Conservation (phyloP, 1,284 basidiomycete species). For the Fistulina hepatica region DNA sequence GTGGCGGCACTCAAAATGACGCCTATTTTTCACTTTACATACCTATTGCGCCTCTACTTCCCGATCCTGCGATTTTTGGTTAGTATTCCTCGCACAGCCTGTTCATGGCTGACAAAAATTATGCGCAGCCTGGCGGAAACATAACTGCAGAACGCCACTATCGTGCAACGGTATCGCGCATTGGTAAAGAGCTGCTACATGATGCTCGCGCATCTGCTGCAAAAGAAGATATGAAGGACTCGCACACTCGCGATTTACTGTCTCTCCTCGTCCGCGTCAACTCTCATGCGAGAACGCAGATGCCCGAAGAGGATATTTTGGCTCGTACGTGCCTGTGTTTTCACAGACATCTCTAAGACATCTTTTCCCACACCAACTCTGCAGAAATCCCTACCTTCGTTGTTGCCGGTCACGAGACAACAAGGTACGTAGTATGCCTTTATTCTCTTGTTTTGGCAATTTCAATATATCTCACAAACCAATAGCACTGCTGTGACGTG, state of each 20-base stretch:
- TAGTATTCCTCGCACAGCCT: not conserved
- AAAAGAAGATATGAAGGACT: conserved; percentile 23
- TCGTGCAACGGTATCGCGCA: not conserved
- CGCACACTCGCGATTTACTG: conserved; percentile 36
- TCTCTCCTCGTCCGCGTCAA: conserved; percentile 56
- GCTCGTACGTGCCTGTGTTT: not conserved
- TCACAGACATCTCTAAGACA: not conserved
- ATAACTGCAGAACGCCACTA: not conserved
- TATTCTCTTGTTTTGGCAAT: not conserved
- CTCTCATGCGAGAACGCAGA: too few species aligned
- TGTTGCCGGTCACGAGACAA: conserved; percentile 10
- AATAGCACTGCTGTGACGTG: conserved; percentile 12
- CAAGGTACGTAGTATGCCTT: not conserved
- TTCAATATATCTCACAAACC: not conserved
- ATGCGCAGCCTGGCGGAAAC: conserved; percentile 1
- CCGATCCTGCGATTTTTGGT: not conserved
- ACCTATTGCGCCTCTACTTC: not conserved
- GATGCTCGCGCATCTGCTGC: conserved; percentile 31
- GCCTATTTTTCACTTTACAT: not conserved
- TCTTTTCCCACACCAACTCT: not conserved
- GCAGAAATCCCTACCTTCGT: conserved; percentile 11
- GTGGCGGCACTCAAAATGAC: conserved; percentile 2
- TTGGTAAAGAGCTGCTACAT: conserved; percentile 26
- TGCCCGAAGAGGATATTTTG: not conserved
- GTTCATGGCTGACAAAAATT: not conserved